Evolutionary conservation across 192 early-diverging fungal genomes (phyloP).

Genomic region (Dissophora ornata): DNA sequence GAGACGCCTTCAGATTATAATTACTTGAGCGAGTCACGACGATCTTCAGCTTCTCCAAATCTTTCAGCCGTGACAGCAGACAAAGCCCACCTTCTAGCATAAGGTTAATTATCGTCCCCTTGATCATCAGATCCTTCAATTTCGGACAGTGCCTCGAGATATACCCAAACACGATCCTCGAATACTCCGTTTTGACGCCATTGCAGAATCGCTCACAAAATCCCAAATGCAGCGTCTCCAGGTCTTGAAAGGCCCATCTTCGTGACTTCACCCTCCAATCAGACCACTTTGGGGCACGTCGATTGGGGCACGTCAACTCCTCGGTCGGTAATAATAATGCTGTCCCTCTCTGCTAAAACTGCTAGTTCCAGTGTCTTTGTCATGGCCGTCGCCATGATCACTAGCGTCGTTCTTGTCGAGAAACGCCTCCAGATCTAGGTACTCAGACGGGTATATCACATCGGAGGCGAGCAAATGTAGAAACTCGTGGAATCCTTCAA

Average conservation of each 20-base stretch:
- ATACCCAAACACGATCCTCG: conserved; percentile 12
- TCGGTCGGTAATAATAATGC: neutral
- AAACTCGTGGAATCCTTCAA: neutral
- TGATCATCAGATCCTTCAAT: neutral
- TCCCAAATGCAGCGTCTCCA: conserved; percentile 14
- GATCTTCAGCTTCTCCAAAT: conserved; percentile 8
- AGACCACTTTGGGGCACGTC: neutral
- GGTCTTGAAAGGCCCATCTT: conserved; percentile 15
- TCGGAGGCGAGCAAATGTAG: conserved; percentile 4
- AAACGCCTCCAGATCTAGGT: neutral
- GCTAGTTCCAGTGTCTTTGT: neutral
- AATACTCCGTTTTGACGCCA: neutral
- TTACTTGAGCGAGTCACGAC: no score
- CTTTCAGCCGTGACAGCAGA: conserved; percentile 9
- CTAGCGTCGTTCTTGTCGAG: no score
- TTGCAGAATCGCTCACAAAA: neutral
- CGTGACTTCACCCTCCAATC: neutral
- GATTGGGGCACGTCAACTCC: no score
- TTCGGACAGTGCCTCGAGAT: conserved; percentile 8
- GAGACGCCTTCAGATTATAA: no score
- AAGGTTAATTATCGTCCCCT: neutral
- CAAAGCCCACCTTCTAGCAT: conserved; percentile 11
- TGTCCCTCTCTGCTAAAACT: neutral
- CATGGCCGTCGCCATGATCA: neutral
- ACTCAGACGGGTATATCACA: neutral